Conservation (phyloP, 2,329 filamentous ascomycete species). For the Colletotrichum sp. region DNA sequence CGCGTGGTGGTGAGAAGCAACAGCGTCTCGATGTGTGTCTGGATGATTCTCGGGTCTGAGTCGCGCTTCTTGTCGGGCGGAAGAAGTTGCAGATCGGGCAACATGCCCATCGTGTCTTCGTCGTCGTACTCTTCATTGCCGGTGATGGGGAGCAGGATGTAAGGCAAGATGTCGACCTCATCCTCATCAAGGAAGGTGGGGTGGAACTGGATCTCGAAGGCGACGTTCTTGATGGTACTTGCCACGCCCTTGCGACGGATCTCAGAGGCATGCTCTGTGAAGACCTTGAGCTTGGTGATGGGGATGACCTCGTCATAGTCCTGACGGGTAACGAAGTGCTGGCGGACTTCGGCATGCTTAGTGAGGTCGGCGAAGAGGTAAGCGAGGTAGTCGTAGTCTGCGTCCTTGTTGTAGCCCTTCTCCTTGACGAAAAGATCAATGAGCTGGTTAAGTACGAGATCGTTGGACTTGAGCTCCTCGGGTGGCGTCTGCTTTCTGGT, state of each 20-base stretch:
- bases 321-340: constrained; percentile 77
- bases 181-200: constrained; percentile 72
- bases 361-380: constrained; percentile 95
- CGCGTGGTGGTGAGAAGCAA: constrained; percentile 81
- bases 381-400: constrained; percentile 90
- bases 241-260: constrained; percentile 94
- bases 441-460: constrained; percentile 83
- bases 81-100: constrained; percentile 87
- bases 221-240: constrained; percentile 91
- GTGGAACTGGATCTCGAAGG: constrained; percentile 82
- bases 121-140: constrained; percentile 88
- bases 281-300: constrained; percentile 89
- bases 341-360: constrained; percentile 76
- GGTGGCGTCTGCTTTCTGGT: constrained; percentile 72
- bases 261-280: constrained; percentile 86
- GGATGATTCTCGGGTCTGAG: constrained; percentile 74
- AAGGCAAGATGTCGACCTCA: constrained; percentile 83
- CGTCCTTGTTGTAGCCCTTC: constrained; percentile 83
- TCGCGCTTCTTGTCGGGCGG: constrained; percentile 91
- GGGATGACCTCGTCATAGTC: constrained; percentile 85
- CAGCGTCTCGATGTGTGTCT: constrained; percentile 89
- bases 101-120: constrained; percentile 85
- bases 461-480: constrained; percentile 73
- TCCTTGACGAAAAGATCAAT: constrained; percentile 96
- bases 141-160: constrained; percentile 86